Evolutionary conservation across 257 asterid genomes (phyloP).

Genomic region (Nicotiana knightiana): DNA sequence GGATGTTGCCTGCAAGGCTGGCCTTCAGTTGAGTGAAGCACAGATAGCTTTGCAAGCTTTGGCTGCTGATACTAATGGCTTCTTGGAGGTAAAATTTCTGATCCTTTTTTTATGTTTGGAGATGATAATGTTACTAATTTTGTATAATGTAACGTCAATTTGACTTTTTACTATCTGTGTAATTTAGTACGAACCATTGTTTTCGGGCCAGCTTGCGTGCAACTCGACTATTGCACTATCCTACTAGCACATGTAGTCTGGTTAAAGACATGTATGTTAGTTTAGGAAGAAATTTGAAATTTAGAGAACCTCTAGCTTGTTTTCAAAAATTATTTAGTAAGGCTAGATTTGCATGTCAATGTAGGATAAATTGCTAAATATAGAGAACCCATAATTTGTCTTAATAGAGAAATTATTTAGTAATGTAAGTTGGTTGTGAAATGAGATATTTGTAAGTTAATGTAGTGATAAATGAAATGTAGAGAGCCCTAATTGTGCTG

Average conservation of each 20-base stretch:
- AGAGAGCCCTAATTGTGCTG: too few relatives aligned
- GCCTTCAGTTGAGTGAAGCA: conserved; percentile 73
- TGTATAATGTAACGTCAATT: background rate
- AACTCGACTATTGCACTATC: too few relatives aligned
- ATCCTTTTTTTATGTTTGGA: background rate
- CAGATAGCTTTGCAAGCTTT: conserved; percentile 91
- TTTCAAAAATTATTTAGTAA: too few relatives aligned
- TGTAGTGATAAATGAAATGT: background rate
- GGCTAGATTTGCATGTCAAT: too few relatives aligned
- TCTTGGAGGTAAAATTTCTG: conserved; percentile 53
- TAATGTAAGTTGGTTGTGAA: background rate
- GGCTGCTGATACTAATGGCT: conserved; percentile 84
- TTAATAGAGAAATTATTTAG: too few relatives aligned
- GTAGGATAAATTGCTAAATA: too few relatives aligned
- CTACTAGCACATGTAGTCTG: too few relatives aligned
- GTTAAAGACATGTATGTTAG: background rate
- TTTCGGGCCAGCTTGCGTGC: too few relatives aligned
- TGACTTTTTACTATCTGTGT: too few relatives aligned
- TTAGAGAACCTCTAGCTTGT: background rate
- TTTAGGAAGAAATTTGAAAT: background rate
- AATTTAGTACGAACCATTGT: too few relatives aligned
- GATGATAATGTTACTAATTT: background rate
- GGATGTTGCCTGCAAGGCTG: conserved; percentile 89
- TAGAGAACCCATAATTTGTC: too few relatives aligned
- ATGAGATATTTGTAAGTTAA: background rate